phyloP scores from a whole-genome alignment of 169 alveolate genomes.

The Cryptosporidium felis region DNA sequence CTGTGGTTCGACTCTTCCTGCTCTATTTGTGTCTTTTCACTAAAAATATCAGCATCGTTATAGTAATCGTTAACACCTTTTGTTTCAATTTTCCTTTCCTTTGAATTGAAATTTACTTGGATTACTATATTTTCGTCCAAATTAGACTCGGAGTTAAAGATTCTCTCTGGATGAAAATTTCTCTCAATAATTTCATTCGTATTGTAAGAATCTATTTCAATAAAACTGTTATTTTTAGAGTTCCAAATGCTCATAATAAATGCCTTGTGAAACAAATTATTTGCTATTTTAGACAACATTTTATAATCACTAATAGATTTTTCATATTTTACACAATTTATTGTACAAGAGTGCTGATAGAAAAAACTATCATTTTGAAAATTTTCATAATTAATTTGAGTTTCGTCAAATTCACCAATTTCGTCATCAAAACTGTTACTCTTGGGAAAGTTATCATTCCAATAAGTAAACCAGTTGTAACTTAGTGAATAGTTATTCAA shows the following conservation, averaged over 20 bases:
- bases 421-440: background rate
- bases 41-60: too few relatives aligned
- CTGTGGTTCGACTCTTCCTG: too few relatives aligned
- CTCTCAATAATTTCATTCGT: background rate
- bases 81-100: too few relatives aligned
- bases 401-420: conserved; percentile 3
- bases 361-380: background rate
- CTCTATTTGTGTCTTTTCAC: too few relatives aligned
- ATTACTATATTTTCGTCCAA: too few relatives aligned
- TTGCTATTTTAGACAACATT: conserved; percentile 53
- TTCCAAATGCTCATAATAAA: conserved; percentile 21
- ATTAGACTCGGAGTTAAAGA: too few relatives aligned
- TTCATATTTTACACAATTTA: conserved; percentile 33
- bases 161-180: too few relatives aligned
- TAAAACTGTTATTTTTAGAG: conserved; percentile 5
- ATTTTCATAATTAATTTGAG: background rate
- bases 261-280: conserved; percentile 35
- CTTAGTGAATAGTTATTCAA: conserved; percentile 11
- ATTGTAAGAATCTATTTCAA: background rate
- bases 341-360: conserved; percentile 15
- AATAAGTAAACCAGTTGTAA: conserved; percentile 53
- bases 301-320: conserved; percentile 57
- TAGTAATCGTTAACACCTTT: too few relatives aligned
- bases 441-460: conserved; percentile 46
- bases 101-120: too few relatives aligned